Percentiles rank a stretch among this genome's conserved stretches.
Evolutionary conservation across 495 filamentous ascomycete genomes (phyloP).

Genomic region (Pyronema omphalodes): DNA sequence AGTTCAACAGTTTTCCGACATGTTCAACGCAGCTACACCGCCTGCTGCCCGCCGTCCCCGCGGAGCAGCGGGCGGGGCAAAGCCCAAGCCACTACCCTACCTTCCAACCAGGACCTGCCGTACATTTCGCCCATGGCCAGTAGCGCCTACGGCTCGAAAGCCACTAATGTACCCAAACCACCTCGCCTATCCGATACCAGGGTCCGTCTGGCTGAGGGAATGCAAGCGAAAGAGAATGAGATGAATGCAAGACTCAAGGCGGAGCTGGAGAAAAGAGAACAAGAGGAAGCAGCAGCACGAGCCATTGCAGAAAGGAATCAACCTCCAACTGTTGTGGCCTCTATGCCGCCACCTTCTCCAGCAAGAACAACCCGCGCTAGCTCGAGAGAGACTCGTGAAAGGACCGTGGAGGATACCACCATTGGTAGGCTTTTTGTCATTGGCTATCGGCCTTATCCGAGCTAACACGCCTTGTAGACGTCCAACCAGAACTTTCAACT

Average conservation of each 20-base stretch:
- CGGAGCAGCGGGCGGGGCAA: slow-evolving; percentile 2
- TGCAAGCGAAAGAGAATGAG: slow-evolving; percentile 19
- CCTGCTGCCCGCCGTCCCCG: slow-evolving; percentile 7
- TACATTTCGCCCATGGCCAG: slow-evolving; percentile 18
- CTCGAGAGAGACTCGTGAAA: background rate
- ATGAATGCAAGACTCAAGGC: slow-evolving; percentile 17
- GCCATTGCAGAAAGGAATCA: too few species aligned
- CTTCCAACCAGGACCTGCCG: slow-evolving; percentile 6
- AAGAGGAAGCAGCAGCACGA: background rate
- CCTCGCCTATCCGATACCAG: slow-evolving; percentile 21
- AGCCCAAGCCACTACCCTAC: slow-evolving; percentile 1
- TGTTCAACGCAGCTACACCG: slow-evolving; percentile 22
- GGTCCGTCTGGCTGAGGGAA: slow-evolving; percentile 15
- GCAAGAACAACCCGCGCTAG: background rate
- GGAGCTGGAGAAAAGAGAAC: slow-evolving; percentile 7
- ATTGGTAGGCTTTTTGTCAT: too few species aligned
- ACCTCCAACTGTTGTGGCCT: background rate
- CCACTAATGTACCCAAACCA: slow-evolving; percentile 25
- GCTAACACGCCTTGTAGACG: too few species aligned
- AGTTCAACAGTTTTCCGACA: background rate
- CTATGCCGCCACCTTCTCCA: background rate
- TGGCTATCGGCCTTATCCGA: too few species aligned
- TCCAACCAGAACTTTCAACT: background rate
- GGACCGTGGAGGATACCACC: too few species aligned
- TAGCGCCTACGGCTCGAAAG: slow-evolving; percentile 30